Base-by-base conservation (phyloP, 208 protist genomes). In the Leishmania amazonensis region DNA sequence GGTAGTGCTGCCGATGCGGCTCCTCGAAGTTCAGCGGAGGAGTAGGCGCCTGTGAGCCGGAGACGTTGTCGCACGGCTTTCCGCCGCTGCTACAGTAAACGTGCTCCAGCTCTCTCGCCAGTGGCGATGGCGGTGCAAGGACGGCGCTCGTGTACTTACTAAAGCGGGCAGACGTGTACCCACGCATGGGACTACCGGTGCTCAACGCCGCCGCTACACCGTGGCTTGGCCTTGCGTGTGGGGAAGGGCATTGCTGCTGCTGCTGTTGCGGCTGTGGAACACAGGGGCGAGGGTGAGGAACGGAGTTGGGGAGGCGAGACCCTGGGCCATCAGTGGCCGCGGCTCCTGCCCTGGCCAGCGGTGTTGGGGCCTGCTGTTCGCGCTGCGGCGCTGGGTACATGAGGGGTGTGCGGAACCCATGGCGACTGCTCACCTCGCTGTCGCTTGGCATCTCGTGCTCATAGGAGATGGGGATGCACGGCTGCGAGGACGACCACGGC, bases 131-230 rank as follows among this genome's bases (percentile, higher is more conserved):
- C 68, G 42, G 68, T 53, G 70, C 11, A 49, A 28, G 4, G 40
- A 57, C 71, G 19, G 70, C 54, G 3, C 24, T 24, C 28, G 77
- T 81, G 76, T 78, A 78, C 81, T 78, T 78, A 71, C 81, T 74
- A 62, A 78, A 81, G 49, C 81, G 76, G 28, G 49, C 81, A 31
- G 81, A 78, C 19, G 71, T 85, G 81, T 81, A 65, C 21, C 76
- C 71, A n/a, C 58, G 60, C 57, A 74, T 73, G n/a, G 11, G n/a
- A 8, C 47, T 57, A 54, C 76, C 79, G 75, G 42, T 85, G 19
- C 42, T 19, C 1, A 53, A 40, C 40, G 28, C 76, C 3, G 62
- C 62, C 21, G 57, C 28, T 9, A 57, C 54, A 35, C 35, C 9
- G 51, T 38, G 13, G 42, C 21, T 35, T 35, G 57, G 1, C 11